A percentile compares a stretch with the other conserved stretches of the same genome.
Evolutionary conservation across 2,329 filamentous ascomycete genomes (phyloP).

Genomic region (Curvularia sp.): DNA sequence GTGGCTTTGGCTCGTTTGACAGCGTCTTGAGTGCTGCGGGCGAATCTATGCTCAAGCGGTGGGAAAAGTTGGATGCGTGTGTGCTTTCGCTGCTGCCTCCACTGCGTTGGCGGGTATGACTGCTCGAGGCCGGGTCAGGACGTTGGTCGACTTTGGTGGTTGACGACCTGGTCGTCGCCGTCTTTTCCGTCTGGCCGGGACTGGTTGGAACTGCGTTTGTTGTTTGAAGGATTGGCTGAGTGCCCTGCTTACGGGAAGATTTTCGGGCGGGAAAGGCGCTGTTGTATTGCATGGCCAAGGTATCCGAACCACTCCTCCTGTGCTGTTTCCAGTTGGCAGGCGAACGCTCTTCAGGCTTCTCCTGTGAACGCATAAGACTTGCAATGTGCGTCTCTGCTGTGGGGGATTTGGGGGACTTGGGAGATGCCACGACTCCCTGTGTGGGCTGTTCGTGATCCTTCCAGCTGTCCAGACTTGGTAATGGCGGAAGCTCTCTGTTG

Average conservation of each 20-base stretch:
- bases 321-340: constrained; percentile 36
- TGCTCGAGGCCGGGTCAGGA: constrained; percentile 23
- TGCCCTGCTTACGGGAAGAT: constrained; percentile 24
- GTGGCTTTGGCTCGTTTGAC: constrained; percentile 28
- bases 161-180: constrained; percentile 40
- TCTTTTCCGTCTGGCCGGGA: constrained; percentile 20
- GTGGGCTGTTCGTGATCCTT: constrained; percentile 32
- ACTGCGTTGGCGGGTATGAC: constrained; percentile 28
- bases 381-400: constrained; percentile 43
- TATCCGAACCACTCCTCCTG: constrained; percentile 42
- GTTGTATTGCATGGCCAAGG: constrained; percentile 34
- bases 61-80: constrained; percentile 43
- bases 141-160: constrained; percentile 31
- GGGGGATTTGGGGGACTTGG: constrained; percentile 31
- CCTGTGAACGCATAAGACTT: constrained; percentile 46
- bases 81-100: constrained; percentile 34
- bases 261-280: constrained; percentile 28
- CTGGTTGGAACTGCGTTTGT: constrained; percentile 22
- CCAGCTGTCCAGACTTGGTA: constrained; percentile 56
- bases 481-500: constrained; percentile 57
- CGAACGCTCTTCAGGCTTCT: constrained; percentile 37
- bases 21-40: constrained; percentile 15
- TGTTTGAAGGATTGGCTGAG: constrained; percentile 17
- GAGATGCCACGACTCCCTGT: constrained; percentile 24
- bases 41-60: constrained; percentile 44